phyloP scores from a whole-genome alignment of 768 basidiomycete genomes.

The Collybiopsis luxurians region DNA sequence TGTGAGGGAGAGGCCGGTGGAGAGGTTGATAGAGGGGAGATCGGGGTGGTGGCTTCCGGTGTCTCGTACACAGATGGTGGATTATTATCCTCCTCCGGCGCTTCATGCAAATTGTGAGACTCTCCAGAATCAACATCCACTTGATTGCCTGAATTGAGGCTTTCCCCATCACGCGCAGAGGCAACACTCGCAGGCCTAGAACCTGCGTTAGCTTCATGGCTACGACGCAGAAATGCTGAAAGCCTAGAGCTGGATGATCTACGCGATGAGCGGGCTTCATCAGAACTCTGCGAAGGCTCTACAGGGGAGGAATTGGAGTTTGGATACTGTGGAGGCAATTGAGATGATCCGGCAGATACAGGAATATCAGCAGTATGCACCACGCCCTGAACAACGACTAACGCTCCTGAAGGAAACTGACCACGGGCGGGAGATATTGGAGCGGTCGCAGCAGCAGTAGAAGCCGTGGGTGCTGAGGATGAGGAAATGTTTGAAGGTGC shows the following conservation, averaged over 20 bases:
- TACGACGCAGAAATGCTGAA: slow-evolving; percentile 1
- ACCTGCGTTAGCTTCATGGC: neutral
- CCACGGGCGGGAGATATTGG: neutral
- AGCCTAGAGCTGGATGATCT: neutral
- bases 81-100: neutral
- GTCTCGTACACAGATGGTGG: neutral
- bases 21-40: slow-evolving; percentile 1
- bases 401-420: slow-evolving; percentile 49
- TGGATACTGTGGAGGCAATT: neutral
- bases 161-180: neutral
- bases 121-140: neutral
- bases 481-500: too few species aligned
- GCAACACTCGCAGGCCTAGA: slow-evolving; percentile 19
- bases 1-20: neutral
- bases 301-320: neutral
- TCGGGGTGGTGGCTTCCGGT: neutral
- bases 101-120: neutral
- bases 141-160: slow-evolving; percentile 8
- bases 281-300: neutral
- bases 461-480: neutral
- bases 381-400: slow-evolving; percentile 82
- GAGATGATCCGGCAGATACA: slow-evolving; percentile 17
- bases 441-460: neutral
- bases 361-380: slow-evolving; percentile 75
- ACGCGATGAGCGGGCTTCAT: neutral